Evolutionary conservation across 805 yeast genomes (phyloP).

Genomic region (Saccharomycopsis fermentans): DNA sequence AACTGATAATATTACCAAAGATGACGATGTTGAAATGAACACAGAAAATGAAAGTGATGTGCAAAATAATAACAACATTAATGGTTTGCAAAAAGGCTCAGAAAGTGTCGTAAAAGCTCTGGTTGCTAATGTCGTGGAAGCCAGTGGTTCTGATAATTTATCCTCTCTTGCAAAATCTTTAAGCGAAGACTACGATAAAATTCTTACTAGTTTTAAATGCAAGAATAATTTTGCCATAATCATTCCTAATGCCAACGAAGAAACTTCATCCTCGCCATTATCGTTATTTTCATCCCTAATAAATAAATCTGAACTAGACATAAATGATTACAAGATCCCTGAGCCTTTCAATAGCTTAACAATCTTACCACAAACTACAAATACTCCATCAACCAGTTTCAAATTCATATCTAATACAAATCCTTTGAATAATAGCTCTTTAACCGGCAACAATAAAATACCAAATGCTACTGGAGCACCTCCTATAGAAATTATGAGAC

Average conservation of each 20-base stretch:
- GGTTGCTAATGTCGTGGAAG: no score
- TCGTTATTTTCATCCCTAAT: constrained; percentile 74
- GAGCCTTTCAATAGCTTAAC: constrained; percentile 58
- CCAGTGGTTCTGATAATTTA: constrained; percentile 4
- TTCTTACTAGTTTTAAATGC: constrained; percentile 40
- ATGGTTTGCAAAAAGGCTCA: no score
- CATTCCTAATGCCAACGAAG: constrained; percentile 37
- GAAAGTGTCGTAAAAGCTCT: not conserved
- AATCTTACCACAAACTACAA: constrained; percentile 44
- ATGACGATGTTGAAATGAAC: constrained; percentile 1
- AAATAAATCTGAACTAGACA: constrained; percentile 63
- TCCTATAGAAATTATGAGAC: constrained; percentile 44
- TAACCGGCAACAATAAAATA: not conserved
- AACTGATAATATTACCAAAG: not conserved
- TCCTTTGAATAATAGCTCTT: not conserved
- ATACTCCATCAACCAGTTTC: constrained; percentile 31
- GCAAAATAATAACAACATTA: no score
- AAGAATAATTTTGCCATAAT: constrained; percentile 58
- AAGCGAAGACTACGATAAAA: constrained; percentile 48
- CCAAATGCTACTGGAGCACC: constrained; percentile 26
- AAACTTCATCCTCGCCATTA: constrained; percentile 32
- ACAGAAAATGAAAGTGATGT: not conserved
- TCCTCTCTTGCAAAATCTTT: constrained; percentile 32
- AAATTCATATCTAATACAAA: constrained; percentile 37
- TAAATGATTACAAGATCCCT: constrained; percentile 58